phyloP scores from a whole-genome alignment of 2,329 filamentous ascomycete genomes.

The Cadophora sp. region DNA sequence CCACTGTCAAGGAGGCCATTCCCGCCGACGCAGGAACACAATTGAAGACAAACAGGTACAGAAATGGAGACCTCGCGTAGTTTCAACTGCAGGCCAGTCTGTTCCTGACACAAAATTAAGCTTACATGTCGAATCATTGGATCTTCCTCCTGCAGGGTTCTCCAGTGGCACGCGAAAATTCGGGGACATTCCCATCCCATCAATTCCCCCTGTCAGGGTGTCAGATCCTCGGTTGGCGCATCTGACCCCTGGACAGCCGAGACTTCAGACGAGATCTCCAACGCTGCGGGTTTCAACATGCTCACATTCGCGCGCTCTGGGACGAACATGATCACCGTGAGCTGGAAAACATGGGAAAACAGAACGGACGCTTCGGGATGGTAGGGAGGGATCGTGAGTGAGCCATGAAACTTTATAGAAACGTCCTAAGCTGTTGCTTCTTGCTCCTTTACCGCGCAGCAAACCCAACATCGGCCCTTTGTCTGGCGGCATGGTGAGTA shows the following conservation, averaged over 20 bases:
- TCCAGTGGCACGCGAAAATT: background rate
- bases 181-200: constrained; percentile 4
- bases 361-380: constrained; percentile 2
- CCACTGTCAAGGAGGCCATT: constrained; percentile 13
- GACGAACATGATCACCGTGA: constrained; percentile 28
- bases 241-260: constrained; percentile 33
- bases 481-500: constrained; percentile 2
- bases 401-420: constrained; percentile 35
- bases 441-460: constrained; percentile 27
- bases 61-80: constrained; percentile 1
- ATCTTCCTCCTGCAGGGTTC: background rate
- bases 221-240: constrained; percentile 26
- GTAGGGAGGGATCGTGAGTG: constrained; percentile 12
- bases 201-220: constrained; percentile 1
- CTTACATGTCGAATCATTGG: background rate
- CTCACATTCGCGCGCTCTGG: constrained; percentile 6
- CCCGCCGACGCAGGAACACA: constrained; percentile 6
- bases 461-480: background rate
- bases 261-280: constrained; percentile 31
- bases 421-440: constrained; percentile 23
- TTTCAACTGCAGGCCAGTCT: constrained; percentile 2
- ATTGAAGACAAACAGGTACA: background rate
- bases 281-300: constrained; percentile 34
- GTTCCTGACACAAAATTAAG: constrained; percentile 3
- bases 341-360: constrained; percentile 8